A percentile compares a stretch with the other conserved stretches of the same genome.
phyloP scores from a whole-genome alignment of 1,284 basidiomycete genomes.

The Papiliotrema terrestris region DNA sequence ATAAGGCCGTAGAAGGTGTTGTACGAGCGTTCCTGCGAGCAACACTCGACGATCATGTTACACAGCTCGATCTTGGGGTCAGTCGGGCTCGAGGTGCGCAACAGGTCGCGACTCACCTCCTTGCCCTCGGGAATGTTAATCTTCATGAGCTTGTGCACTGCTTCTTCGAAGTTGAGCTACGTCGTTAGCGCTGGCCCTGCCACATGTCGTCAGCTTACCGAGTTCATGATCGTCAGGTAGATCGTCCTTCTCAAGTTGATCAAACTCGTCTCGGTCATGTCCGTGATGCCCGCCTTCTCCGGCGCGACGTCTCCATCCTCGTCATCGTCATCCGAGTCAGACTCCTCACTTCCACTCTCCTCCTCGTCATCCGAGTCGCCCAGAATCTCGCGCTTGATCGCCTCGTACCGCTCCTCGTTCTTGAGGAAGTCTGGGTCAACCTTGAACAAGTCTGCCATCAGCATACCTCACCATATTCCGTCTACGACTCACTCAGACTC shows the following conservation, averaged over 20 bases:
- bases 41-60: slow-evolving; percentile 99
- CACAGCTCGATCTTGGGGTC: slow-evolving; percentile 75
- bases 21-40: slow-evolving; percentile 97
- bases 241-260: slow-evolving; percentile 92
- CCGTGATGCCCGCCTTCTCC: slow-evolving; percentile 84
- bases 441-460: slow-evolving; percentile 84
- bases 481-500: slow-evolving; percentile 68
- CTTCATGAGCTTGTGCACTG: slow-evolving; percentile 94
- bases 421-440: slow-evolving; percentile 81
- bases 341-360: slow-evolving; percentile 65
- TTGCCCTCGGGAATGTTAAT: slow-evolving; percentile 86
- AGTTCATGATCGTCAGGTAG: slow-evolving; percentile 98
- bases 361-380: slow-evolving; percentile 59
- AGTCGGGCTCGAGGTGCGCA: neutral
- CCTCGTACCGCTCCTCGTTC: slow-evolving; percentile 90
- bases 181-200: neutral
- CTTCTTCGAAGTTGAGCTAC: slow-evolving; percentile 90
- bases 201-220: slow-evolving; percentile 42
- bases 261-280: slow-evolving; percentile 90
- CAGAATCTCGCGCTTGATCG: slow-evolving; percentile 90
- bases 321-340: slow-evolving; percentile 64
- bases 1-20: slow-evolving; percentile 93
- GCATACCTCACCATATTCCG: neutral
- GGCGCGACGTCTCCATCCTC: slow-evolving; percentile 61
- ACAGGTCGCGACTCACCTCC: slow-evolving; percentile 64